Percentiles rank a stretch among this genome's conserved stretches.
Evolutionary conservation across 2,329 filamentous ascomycete species (phyloP).

Genomic region (Colletotrichum tropicale): DNA sequence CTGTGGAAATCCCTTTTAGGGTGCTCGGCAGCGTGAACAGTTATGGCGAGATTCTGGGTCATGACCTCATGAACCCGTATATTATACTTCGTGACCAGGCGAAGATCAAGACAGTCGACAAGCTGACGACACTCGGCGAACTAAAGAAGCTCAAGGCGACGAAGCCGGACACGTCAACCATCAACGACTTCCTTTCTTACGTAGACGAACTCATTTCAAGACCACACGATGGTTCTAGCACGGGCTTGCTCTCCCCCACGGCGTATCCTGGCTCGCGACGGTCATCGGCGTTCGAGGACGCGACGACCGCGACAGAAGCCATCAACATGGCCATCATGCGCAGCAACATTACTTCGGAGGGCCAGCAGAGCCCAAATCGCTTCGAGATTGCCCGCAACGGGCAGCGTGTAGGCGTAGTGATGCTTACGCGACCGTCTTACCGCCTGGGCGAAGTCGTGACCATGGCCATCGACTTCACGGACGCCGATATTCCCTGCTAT

Average conservation of each 20-base stretch:
- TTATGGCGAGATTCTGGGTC: constrained; percentile 85
- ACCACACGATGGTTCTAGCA: constrained; percentile 56
- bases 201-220: constrained; percentile 75
- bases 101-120: constrained; percentile 59
- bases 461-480: constrained; percentile 82
- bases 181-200: constrained; percentile 75
- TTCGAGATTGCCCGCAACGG: constrained; percentile 95
- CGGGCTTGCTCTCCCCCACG: constrained; percentile 75
- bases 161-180: constrained; percentile 22
- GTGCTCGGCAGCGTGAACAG: constrained; percentile 92
- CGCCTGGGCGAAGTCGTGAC: constrained; percentile 87
- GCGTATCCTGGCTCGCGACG: constrained; percentile 61
- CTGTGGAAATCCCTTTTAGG: constrained; percentile 91
- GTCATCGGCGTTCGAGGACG: constrained; percentile 59
- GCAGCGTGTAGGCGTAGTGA: constrained; percentile 88
- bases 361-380: constrained; percentile 84
- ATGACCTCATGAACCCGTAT: constrained; percentile 94
- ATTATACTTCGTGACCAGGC: constrained; percentile 87
- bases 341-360: constrained; percentile 70
- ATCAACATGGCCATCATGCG: constrained; percentile 91
- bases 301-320: constrained; percentile 75
- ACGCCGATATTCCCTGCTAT: constrained; percentile 81
- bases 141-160: constrained; percentile 18
- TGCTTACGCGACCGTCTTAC: constrained; percentile 87
- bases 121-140: constrained; percentile 25